These are phyloP conservation scores for Beauveria sp. DNA, from an alignment of 2,329 filamentous ascomycete genomes.

Conservation along the genomic window DNA sequence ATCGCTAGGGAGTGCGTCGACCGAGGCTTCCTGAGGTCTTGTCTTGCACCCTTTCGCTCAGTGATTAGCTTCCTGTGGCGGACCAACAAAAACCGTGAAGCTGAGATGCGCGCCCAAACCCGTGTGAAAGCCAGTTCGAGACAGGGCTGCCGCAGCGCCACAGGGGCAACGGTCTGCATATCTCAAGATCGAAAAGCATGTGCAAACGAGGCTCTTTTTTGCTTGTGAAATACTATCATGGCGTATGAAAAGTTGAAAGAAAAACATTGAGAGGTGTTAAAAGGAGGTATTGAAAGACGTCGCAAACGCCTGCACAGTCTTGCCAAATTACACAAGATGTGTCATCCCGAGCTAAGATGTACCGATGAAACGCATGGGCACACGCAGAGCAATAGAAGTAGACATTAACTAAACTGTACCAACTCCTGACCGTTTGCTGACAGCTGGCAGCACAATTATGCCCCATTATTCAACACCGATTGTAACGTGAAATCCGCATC, in stretches of 20 bases:
- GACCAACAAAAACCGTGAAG: background rate
- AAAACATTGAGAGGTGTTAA: background rate
- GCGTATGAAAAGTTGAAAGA: background rate
- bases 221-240: background rate
- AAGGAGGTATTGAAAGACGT: background rate
- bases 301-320: background rate
- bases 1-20: background rate
- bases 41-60: background rate
- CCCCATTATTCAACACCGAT: background rate
- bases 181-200: background rate
- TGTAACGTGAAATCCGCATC: background rate
- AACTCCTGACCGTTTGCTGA: background rate
- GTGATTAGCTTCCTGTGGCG: background rate
- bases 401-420: background rate
- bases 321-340: background rate
- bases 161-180: slow-evolving; percentile 1
- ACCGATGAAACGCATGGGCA: background rate
- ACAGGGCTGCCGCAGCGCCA: slow-evolving; percentile 6
- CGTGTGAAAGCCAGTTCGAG: background rate
- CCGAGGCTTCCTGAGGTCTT: background rate
- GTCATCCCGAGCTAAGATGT: background rate
- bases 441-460: background rate
- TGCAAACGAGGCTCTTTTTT: background rate
- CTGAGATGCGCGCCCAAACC: background rate
- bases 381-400: background rate